Evolutionary conservation across 768 basidiomycete species (phyloP).

Genomic region (Amanita subjunquillea): DNA sequence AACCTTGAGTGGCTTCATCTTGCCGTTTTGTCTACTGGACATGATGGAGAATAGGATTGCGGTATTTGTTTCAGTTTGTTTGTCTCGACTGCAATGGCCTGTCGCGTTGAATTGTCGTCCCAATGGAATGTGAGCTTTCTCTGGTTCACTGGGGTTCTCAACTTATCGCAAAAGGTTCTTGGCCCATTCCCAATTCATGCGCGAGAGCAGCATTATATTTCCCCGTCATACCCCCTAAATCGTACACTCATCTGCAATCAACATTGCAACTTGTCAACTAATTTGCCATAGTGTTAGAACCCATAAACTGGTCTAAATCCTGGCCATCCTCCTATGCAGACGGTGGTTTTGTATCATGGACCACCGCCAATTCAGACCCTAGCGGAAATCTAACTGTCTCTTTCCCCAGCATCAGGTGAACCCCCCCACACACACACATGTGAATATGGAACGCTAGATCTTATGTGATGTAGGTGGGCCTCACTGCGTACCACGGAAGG

Average conservation of each 20-base stretch:
- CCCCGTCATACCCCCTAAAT: conserved; percentile 64
- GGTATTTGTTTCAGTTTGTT: conserved; percentile 7
- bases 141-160: conserved; percentile 23
- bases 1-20: conserved; percentile 83
- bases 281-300: conserved; percentile 31
- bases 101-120: not conserved
- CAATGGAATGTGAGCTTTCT: conserved; percentile 17
- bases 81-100: not conserved
- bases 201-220: conserved; percentile 75
- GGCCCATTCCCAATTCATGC: conserved; percentile 83
- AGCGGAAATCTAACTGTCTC: conserved; percentile 48
- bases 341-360: conserved; percentile 51
- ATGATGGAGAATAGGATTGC: conserved; percentile 21
- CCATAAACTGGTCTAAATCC: conserved; percentile 34
- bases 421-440: not conserved
- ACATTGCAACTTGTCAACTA: not conserved
- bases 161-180: conserved; percentile 28
- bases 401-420: conserved; percentile 51
- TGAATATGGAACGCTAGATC: not conserved
- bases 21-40: conserved; percentile 72
- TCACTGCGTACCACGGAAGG: conserved; percentile 68
- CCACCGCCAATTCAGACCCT: conserved; percentile 25
- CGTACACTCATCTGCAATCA: conserved; percentile 27
- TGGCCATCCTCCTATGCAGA: conserved; percentile 69
- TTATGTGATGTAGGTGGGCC: conserved; percentile 43